A percentile compares a stretch with the other conserved stretches of the same genome.
Conservation (phyloP, 345 rosid species). For the Angophora floribunda region DNA sequence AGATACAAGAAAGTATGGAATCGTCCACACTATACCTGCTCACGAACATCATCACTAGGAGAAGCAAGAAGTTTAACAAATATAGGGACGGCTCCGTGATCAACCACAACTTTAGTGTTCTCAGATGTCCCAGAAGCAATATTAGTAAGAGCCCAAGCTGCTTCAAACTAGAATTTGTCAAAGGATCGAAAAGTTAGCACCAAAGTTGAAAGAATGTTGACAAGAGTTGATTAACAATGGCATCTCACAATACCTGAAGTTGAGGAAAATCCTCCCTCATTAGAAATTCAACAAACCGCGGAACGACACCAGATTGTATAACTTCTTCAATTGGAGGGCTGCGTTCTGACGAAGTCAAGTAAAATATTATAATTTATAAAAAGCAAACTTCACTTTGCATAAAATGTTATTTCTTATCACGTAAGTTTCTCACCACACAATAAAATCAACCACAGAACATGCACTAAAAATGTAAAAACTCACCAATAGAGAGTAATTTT, state of each 20-base stretch:
- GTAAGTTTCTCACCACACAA: background rate
- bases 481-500: constrained; percentile 75
- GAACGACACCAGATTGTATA: constrained; percentile 72
- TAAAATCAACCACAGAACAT: background rate
- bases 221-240: background rate
- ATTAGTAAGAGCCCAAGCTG: constrained; percentile 89
- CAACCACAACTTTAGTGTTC: constrained; percentile 79
- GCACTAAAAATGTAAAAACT: background rate
- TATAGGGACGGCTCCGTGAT: constrained; percentile 78
- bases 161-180: constrained; percentile 50
- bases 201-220: background rate
- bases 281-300: constrained; percentile 79
- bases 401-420: background rate
- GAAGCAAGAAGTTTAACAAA: constrained; percentile 74
- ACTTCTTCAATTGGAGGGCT: constrained; percentile 89
- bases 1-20: background rate
- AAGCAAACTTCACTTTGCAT: background rate
- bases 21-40: constrained; percentile 38
- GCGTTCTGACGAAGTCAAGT: constrained; percentile 31
- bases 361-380: background rate
- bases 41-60: constrained; percentile 66
- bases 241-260: constrained; percentile 45
- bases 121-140: constrained; percentile 91
- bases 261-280: constrained; percentile 77
- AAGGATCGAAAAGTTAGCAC: background rate